Evolutionary conservation across 768 basidiomycete species (phyloP).

Genomic region (Tephrocybe sp.): DNA sequence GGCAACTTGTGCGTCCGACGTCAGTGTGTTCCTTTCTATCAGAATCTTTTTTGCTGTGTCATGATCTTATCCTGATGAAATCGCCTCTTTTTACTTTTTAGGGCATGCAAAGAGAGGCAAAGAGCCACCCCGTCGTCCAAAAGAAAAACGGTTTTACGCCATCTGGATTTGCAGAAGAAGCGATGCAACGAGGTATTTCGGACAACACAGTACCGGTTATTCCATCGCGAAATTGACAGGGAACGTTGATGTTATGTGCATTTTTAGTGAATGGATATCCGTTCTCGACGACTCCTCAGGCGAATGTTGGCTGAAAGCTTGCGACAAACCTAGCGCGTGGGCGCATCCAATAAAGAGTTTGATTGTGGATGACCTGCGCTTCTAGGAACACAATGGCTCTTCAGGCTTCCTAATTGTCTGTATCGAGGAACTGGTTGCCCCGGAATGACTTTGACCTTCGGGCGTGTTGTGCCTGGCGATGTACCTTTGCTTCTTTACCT

Average conservation of each 20-base stretch:
- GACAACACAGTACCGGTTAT: conserved; percentile 8
- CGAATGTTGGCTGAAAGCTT: background rate
- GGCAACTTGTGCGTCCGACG: background rate
- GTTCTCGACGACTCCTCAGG: background rate
- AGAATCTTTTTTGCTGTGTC: background rate
- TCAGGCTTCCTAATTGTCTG: background rate
- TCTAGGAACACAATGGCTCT: conserved; percentile 1
- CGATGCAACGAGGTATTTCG: conserved; percentile 1
- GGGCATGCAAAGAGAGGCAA: background rate
- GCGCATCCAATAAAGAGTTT: conserved; percentile 11
- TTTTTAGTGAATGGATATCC: background rate
- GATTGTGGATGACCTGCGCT: background rate
- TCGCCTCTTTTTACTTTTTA: too few species aligned
- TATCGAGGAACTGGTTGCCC: conserved; percentile 6
- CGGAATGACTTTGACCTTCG: background rate
- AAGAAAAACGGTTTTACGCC: too few species aligned
- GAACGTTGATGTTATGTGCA: background rate
- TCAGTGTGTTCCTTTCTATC: background rate
- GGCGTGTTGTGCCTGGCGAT: conserved; percentile 5
- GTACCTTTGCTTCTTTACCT: conserved; percentile 1
- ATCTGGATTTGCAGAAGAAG: background rate
- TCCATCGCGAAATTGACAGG: background rate
- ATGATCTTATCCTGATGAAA: too few species aligned
- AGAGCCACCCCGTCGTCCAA: background rate
- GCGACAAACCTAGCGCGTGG: conserved; percentile 2